phyloP scores from a whole-genome alignment of 768 basidiomycete genomes.

The Botryobasidium botryosum region DNA sequence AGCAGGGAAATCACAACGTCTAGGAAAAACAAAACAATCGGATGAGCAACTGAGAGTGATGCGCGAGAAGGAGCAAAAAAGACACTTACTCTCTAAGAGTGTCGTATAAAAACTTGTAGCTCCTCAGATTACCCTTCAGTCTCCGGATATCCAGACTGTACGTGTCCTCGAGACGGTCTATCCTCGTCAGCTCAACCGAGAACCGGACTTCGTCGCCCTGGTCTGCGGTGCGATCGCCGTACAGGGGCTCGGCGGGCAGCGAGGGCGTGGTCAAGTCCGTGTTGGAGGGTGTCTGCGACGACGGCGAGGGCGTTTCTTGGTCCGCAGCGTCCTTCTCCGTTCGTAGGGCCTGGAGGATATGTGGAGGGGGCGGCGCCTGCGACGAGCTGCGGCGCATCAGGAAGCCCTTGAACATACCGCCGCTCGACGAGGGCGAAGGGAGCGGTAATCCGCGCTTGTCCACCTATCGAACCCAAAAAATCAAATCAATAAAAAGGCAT shows the following conservation, averaged over 20 bases:
- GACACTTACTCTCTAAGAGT: constrained; percentile 61
- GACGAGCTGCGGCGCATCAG: constrained; percentile 85
- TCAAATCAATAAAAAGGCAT: constrained; percentile 8
- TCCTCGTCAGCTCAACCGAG: constrained; percentile 80
- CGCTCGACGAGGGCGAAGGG: constrained; percentile 54
- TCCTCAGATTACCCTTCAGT: constrained; percentile 80
- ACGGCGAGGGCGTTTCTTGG: too few relatives aligned
- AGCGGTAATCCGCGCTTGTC: constrained; percentile 80
- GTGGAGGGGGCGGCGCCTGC: constrained; percentile 27
- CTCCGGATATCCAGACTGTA: constrained; percentile 85
- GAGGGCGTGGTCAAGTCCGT: too few relatives aligned
- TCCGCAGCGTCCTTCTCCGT: not conserved
- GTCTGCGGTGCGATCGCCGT: constrained; percentile 68
- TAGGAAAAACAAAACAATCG: not conserved
- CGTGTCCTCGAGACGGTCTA: constrained; percentile 79
- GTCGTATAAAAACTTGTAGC: constrained; percentile 87
- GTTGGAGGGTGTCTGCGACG: too few relatives aligned
- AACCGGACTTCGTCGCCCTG: constrained; percentile 93
- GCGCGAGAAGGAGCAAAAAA: too few relatives aligned
- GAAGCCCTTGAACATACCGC: constrained; percentile 73
- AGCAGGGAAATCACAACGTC: constrained; percentile 10
- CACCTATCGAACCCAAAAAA: constrained; percentile 31
- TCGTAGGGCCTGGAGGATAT: constrained; percentile 21
- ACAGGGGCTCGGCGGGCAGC: constrained; percentile 38
- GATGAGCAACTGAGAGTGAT: not conserved